These are phyloP conservation scores for Xylaria sp. DNA, from an alignment of 2,329 filamentous ascomycete species.

Conservation along the genomic window DNA sequence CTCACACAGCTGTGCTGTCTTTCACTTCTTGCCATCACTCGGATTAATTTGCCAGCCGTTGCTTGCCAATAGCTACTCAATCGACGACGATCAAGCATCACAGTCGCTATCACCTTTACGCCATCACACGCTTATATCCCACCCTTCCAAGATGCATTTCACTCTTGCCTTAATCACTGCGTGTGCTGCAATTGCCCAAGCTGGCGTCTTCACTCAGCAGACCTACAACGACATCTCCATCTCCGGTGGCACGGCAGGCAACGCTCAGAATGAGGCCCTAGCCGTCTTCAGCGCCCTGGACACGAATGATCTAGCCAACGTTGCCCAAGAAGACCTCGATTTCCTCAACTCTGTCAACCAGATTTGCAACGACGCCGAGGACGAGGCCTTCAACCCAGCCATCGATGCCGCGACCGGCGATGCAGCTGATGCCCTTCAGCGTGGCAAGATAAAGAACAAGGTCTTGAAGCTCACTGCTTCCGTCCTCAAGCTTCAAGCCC, in stretches of 20 bases:
- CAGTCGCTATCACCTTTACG: background rate
- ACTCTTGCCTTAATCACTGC: constrained; percentile 43
- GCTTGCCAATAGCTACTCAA: constrained; percentile 17
- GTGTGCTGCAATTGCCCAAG: constrained; percentile 39
- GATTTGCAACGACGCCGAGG: constrained; percentile 65
- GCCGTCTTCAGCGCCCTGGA: constrained; percentile 53
- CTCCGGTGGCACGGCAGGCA: constrained; percentile 58
- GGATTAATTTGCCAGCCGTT: constrained; percentile 23
- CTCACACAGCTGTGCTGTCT: constrained; percentile 48
- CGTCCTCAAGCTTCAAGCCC: constrained; percentile 60
- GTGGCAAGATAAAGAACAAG: constrained; percentile 70
- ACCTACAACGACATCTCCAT: constrained; percentile 61
- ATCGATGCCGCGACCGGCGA: constrained; percentile 60
- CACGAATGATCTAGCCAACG: constrained; percentile 55
- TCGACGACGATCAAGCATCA: constrained; percentile 16
- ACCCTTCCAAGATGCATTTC: constrained; percentile 45
- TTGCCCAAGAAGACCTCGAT: constrained; percentile 59
- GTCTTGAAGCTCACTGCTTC: constrained; percentile 67
- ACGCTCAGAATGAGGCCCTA: constrained; percentile 57
- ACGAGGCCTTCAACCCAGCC: constrained; percentile 64
- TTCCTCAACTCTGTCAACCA: constrained; percentile 63
- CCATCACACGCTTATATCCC: constrained; percentile 17
- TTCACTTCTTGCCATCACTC: constrained; percentile 43
- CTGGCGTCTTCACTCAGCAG: constrained; percentile 46
- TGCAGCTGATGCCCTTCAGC: constrained; percentile 60